phyloP scores from a whole-genome alignment of 2,329 filamentous ascomycete genomes.

The Fusarium sp. region DNA sequence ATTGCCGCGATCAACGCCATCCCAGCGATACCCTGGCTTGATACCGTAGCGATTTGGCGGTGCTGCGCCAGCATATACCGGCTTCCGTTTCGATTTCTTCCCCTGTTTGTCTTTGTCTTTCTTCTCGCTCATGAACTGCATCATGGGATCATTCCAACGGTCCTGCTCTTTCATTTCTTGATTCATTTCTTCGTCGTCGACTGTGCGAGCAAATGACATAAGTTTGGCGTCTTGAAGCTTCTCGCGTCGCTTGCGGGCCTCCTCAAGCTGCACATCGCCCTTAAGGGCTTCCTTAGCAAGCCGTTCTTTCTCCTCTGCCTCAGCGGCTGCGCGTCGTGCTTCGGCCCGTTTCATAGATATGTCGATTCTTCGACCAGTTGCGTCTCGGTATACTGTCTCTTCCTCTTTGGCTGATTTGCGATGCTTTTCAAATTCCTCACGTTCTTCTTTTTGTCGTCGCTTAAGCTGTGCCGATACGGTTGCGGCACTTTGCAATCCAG shows the following conservation, averaged over 20 bases:
- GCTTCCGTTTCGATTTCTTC: constrained; percentile 60
- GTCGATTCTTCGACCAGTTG: constrained; percentile 93
- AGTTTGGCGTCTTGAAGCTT: constrained; percentile 82
- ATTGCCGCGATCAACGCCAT: constrained; percentile 93
- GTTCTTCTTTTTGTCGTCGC: constrained; percentile 73
- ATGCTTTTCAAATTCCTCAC: constrained; percentile 60
- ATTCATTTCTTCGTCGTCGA: constrained; percentile 91
- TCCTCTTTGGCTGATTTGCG: constrained; percentile 62
- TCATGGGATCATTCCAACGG: constrained; percentile 95
- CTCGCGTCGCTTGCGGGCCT: constrained; percentile 72
- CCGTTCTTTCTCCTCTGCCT: constrained; percentile 77
- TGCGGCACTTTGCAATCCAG: constrained; percentile 85
- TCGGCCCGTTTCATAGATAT: constrained; percentile 91
- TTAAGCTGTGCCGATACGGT: constrained; percentile 77
- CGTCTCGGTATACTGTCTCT: constrained; percentile 95
- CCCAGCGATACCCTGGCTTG: constrained; percentile 91
- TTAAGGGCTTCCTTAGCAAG: constrained; percentile 76
- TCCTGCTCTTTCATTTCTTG: constrained; percentile 78
- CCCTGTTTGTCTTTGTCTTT: constrained; percentile 45
- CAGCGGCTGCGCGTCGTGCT: constrained; percentile 71
- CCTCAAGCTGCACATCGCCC: constrained; percentile 84
- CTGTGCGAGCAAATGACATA: constrained; percentile 80
- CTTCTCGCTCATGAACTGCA: constrained; percentile 74
- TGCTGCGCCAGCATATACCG: constrained; percentile 81
- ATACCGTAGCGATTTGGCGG: constrained; percentile 96